Conservation (phyloP, 179 eudicot genomes). For the Beta corolliflora region DNA sequence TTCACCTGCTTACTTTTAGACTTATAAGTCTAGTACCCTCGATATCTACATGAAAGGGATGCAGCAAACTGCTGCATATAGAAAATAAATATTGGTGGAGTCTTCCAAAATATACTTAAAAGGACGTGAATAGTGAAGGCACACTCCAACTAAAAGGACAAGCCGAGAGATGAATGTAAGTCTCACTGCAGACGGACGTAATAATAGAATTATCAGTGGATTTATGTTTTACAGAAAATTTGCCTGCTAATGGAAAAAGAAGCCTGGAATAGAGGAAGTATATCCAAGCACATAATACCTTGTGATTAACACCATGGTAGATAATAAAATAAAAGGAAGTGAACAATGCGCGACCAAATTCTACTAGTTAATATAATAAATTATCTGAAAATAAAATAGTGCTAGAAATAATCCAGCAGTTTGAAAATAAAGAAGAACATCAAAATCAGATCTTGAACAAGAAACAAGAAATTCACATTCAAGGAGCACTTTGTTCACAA, state of each 20-base stretch:
- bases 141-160: no score
- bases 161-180: no score
- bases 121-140: no score
- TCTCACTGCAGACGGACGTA: no score
- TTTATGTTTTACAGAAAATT: no score
- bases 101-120: no score
- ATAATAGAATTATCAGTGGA: no score
- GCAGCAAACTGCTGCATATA: not conserved
- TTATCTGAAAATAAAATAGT: not conserved
- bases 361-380: not conserved
- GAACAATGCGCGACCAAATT: not conserved
- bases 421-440: not conserved
- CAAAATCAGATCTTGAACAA: not conserved
- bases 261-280: not conserved
- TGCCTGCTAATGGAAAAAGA: not conserved
- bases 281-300: not conserved
- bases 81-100: not conserved
- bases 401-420: not conserved
- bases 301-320: not conserved
- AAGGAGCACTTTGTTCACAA: not conserved
- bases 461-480: not conserved
- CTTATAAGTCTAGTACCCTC: not conserved
- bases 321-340: not conserved
- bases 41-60: not conserved
- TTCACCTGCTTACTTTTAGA: not conserved